These are phyloP conservation scores for Piromyces finnis DNA, from an alignment of 192 early-diverging fungal species.

Conservation along the genomic window DNA sequence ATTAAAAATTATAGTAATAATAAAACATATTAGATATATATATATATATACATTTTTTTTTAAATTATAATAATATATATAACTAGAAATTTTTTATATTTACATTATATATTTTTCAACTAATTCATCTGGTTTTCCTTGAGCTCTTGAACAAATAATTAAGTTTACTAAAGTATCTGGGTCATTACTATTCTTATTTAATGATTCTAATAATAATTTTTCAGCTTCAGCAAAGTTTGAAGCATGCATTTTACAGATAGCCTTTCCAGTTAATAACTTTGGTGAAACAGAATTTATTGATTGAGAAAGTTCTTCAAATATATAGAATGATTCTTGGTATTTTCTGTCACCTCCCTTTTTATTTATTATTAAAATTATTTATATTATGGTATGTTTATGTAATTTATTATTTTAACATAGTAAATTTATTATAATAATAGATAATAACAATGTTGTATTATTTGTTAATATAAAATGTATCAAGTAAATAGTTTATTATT, in stretches of 20 bases:
- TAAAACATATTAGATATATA: too few relatives aligned
- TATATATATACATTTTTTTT: too few relatives aligned
- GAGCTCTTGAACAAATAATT: constrained; percentile 49
- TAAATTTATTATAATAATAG: too few relatives aligned
- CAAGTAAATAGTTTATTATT: too few relatives aligned
- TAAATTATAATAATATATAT: too few relatives aligned
- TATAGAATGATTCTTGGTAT: constrained; percentile 76
- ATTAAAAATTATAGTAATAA: too few relatives aligned
- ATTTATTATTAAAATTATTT: too few relatives aligned
- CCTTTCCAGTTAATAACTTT: constrained; percentile 59
- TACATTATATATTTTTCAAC: constrained; percentile 45
- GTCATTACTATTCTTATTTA: constrained; percentile 49
- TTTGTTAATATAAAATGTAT: too few relatives aligned
- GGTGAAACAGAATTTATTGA: constrained; percentile 49
- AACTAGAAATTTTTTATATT: too few relatives aligned
- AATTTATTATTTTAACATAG: too few relatives aligned
- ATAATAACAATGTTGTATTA: too few relatives aligned
- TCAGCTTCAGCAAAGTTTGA: constrained; percentile 71
- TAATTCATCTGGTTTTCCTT: constrained; percentile 48
- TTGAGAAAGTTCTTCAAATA: constrained; percentile 84
- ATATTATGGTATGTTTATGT: too few relatives aligned
- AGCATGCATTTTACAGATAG: constrained; percentile 62
- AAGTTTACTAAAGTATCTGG: constrained; percentile 78
- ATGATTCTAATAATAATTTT: constrained; percentile 52
- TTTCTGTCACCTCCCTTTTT: constrained; percentile 53